A percentile compares a stretch with the other conserved stretches of the same genome.
Evolutionary conservation across 2,329 filamentous ascomycete genomes (phyloP).

Genomic region (Colletotrichum sp.): DNA sequence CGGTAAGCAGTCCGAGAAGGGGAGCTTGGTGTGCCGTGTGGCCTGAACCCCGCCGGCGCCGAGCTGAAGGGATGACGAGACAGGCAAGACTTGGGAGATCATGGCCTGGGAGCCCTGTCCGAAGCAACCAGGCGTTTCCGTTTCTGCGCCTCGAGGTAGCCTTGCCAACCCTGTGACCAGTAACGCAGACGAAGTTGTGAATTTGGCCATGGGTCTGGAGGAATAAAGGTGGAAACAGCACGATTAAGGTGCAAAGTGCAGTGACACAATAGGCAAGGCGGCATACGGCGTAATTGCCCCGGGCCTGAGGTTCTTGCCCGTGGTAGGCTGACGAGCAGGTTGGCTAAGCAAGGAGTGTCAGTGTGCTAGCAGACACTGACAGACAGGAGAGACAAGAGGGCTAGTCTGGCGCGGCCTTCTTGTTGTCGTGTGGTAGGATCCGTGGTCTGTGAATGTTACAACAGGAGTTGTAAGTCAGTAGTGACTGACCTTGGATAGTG

Average conservation of each 20-base stretch:
- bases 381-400: slow-evolving; percentile 9
- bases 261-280: slow-evolving; percentile 13
- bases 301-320: not conserved
- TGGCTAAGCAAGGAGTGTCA: slow-evolving; percentile 14
- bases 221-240: slow-evolving; percentile 5
- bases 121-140: slow-evolving; percentile 10
- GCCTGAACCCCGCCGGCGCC: not conserved
- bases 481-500: not conserved
- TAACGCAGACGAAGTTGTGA: not conserved
- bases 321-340: slow-evolving; percentile 3
- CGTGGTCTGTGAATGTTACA: not conserved
- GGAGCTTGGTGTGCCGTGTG: slow-evolving; percentile 2
- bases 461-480: not conserved
- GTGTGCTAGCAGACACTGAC: slow-evolving; percentile 13
- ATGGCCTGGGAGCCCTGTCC: slow-evolving; percentile 11
- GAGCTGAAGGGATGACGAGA: slow-evolving; percentile 15
- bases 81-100: slow-evolving; percentile 12
- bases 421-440: not conserved
- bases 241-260: slow-evolving; percentile 15
- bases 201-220: not conserved
- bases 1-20: not conserved
- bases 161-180: slow-evolving; percentile 17
- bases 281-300: slow-evolving; percentile 2
- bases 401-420: not conserved
- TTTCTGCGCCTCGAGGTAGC: slow-evolving; percentile 13